Conservation (phyloP, 305 asterid genomes). For the Fraxinus baroniana region DNA sequence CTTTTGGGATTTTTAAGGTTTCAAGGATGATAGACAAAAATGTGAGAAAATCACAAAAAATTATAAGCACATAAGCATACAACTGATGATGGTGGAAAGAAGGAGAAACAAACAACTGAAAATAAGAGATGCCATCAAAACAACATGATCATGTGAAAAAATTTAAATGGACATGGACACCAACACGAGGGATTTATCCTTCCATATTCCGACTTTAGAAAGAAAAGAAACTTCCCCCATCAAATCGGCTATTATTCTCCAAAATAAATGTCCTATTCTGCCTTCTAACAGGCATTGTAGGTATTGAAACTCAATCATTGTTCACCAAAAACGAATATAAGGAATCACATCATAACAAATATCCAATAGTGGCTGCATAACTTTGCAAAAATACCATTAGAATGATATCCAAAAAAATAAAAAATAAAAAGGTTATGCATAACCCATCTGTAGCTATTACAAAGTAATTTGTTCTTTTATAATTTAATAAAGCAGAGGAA, state of each 20-base stretch:
- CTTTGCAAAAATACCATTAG: not conserved
- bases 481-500: not conserved
- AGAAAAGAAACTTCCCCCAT: not conserved
- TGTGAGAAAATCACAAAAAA: not conserved
- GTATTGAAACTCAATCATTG: not conserved
- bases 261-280: not conserved
- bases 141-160: not conserved
- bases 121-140: conserved; percentile 2
- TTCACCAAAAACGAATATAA: not conserved
- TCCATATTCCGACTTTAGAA: not conserved
- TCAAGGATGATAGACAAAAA: not conserved
- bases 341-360: not conserved
- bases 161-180: not conserved
- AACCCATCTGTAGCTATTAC: not conserved
- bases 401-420: not conserved
- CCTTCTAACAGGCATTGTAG: not conserved
- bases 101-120: not conserved
- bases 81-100: conserved; percentile 4
- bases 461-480: not conserved
- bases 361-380: not conserved
- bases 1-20: not conserved
- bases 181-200: not conserved
- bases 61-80: not conserved
- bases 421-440: not conserved
- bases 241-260: not conserved